phyloP scores from a whole-genome alignment of 768 basidiomycete species.

The Royoungia palumana region DNA sequence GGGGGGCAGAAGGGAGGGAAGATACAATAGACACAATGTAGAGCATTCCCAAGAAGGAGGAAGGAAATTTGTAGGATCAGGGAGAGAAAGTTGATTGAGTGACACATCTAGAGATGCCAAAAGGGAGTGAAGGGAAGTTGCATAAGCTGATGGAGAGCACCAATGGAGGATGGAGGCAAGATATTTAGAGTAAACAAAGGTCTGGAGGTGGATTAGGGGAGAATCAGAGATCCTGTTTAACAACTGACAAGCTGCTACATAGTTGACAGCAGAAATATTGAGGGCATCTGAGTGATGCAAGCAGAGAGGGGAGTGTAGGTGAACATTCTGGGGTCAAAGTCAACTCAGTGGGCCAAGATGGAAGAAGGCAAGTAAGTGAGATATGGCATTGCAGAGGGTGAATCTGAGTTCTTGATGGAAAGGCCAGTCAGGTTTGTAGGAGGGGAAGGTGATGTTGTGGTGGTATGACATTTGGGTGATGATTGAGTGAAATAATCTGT shows the following conservation, averaged over 20 bases:
- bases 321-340: constrained; percentile 20
- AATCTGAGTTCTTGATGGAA: constrained; percentile 53
- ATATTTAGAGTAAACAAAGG: constrained; percentile 21
- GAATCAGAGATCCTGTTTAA: constrained; percentile 16
- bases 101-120: constrained; percentile 35
- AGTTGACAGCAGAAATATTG: constrained; percentile 26
- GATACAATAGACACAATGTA: constrained; percentile 27
- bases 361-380: constrained; percentile 61
- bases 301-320: constrained; percentile 15
- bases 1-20: constrained; percentile 18
- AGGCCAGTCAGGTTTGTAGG: constrained; percentile 70
- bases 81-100: constrained; percentile 12
- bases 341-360: constrained; percentile 33
- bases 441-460: constrained; percentile 71
- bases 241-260: constrained; percentile 19
- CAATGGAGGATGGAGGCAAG: constrained; percentile 29
- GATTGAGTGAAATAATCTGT: constrained; percentile 25
- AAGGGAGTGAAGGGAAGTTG: constrained; percentile 28
- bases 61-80: constrained; percentile 14
- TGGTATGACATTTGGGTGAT: constrained; percentile 48
- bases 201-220: constrained; percentile 15
- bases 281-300: constrained; percentile 39
- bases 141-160: constrained; percentile 50
- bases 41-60: constrained; percentile 24
- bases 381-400: constrained; percentile 41